phyloP scores from a whole-genome alignment of 2,329 filamentous ascomycete species.

The Sclerotinia sclerotiorum region DNA sequence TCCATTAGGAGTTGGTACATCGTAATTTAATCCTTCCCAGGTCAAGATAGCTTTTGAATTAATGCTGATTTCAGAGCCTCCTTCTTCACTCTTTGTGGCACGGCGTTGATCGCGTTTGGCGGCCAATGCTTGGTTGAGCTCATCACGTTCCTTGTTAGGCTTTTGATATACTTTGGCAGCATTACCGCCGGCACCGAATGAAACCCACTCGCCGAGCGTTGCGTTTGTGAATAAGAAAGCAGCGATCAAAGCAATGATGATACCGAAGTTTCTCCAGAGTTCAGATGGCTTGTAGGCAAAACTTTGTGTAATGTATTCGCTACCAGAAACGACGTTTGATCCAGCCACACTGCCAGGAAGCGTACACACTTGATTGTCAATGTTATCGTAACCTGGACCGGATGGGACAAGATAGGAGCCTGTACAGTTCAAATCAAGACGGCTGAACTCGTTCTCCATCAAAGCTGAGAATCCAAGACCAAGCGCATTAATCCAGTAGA shows the following conservation, averaged over 20 bases:
- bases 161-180: conserved; percentile 74
- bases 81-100: conserved; percentile 46
- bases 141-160: conserved; percentile 65
- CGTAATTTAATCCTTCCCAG: conserved; percentile 83
- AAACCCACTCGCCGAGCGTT: conserved; percentile 74
- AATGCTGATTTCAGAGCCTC: conserved; percentile 52
- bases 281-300: conserved; percentile 58
- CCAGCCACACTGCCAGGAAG: conserved; percentile 56
- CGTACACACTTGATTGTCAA: conserved; percentile 78
- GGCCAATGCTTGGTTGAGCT: conserved; percentile 62
- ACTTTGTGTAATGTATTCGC: conserved; percentile 64
- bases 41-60: conserved; percentile 70
- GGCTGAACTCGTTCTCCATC: conserved; percentile 84
- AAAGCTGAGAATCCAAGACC: conserved; percentile 73
- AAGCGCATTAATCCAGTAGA: conserved; percentile 74
- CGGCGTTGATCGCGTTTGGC: conserved; percentile 59
- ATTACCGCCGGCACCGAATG: conserved; percentile 77
- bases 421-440: conserved; percentile 67
- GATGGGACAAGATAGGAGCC: conserved; percentile 67
- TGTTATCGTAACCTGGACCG: conserved; percentile 67
- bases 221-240: conserved; percentile 76
- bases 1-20: conserved; percentile 54
- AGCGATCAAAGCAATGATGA: conserved; percentile 70
- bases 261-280: conserved; percentile 62
- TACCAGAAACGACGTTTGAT: conserved; percentile 61